These are phyloP conservation scores for Fusarium palustre DNA, from an alignment of 2,329 filamentous ascomycete genomes.

Conservation along the genomic window DNA sequence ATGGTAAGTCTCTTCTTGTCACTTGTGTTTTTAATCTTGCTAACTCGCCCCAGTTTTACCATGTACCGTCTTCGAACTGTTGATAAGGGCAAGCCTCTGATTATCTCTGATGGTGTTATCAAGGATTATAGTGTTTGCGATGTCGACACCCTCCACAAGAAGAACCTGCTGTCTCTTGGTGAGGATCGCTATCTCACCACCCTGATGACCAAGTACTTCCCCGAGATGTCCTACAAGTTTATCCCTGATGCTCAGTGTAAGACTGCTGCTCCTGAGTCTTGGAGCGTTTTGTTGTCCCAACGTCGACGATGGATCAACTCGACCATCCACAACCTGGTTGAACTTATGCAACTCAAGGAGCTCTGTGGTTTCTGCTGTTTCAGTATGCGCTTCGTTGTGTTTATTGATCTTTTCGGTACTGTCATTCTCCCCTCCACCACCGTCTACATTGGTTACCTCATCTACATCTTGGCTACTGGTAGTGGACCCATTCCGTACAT, in stretches of 20 bases:
- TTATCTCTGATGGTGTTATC: slow-evolving; percentile 90
- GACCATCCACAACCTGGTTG: slow-evolving; percentile 94
- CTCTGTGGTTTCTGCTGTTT: slow-evolving; percentile 99
- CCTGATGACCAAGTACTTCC: slow-evolving; percentile 98
- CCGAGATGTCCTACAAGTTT: slow-evolving; percentile 95
- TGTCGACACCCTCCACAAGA: slow-evolving; percentile 95
- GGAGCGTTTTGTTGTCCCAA: slow-evolving; percentile 95
- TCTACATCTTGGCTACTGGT: slow-evolving; percentile 79
- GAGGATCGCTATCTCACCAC: slow-evolving; percentile 98
- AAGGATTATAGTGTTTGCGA: slow-evolving; percentile 88
- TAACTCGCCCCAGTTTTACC: slow-evolving; percentile 78
- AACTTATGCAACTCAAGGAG: slow-evolving; percentile 89
- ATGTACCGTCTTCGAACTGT: slow-evolving; percentile 97
- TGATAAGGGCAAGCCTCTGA: slow-evolving; percentile 92
- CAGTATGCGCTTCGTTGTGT: slow-evolving; percentile 96
- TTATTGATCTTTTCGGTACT: slow-evolving; percentile 93
- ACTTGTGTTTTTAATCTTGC: neutral
- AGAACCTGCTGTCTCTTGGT: slow-evolving; percentile 92
- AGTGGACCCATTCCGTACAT: slow-evolving; percentile 84
- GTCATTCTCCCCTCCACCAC: slow-evolving; percentile 91
- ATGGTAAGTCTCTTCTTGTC: slow-evolving; percentile 75
- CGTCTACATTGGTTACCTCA: slow-evolving; percentile 86
- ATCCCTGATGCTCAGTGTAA: slow-evolving; percentile 91
- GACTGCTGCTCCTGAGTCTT: slow-evolving; percentile 93
- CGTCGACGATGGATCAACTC: slow-evolving; percentile 99